phyloP scores from a whole-genome alignment of 2,329 filamentous ascomycete genomes.

The Aspergillus sp. region DNA sequence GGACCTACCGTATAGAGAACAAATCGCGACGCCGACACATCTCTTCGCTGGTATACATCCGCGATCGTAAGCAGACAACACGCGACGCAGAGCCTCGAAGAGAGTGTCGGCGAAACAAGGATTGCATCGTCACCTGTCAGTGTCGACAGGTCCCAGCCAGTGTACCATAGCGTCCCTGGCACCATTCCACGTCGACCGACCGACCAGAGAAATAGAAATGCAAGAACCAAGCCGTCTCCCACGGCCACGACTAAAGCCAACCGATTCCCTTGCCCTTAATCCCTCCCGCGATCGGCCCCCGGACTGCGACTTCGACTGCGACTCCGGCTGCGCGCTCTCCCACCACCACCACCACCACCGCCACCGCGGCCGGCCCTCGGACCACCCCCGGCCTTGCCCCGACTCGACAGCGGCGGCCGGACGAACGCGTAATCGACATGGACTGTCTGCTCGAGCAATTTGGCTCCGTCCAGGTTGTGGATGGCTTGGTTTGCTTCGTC shows the following conservation, averaged over 20 bases:
- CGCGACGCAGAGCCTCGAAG: too few species aligned
- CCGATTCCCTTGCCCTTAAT: constrained; percentile 11
- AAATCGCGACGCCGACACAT: constrained; percentile 20
- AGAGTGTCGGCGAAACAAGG: constrained; percentile 20
- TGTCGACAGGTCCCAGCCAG: not conserved
- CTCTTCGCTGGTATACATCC: constrained; percentile 6
- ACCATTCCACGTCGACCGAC: too few species aligned
- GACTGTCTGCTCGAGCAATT: constrained; percentile 58
- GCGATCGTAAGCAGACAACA: too few species aligned
- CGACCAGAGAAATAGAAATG: too few species aligned
- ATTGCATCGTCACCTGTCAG: not conserved
- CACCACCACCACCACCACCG: constrained; percentile 35
- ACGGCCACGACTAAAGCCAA: too few species aligned
- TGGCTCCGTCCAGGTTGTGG: constrained; percentile 50
- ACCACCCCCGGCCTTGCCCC: constrained; percentile 31
- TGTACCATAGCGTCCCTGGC: too few species aligned
- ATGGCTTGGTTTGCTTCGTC: constrained; percentile 55
- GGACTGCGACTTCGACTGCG: constrained; percentile 39
- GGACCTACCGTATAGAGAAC: constrained; percentile 18
- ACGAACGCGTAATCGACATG: constrained; percentile 58
- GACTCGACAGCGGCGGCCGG: constrained; percentile 44
- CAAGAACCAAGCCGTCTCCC: too few species aligned
- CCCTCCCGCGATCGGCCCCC: constrained; percentile 26
- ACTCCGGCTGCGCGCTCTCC: constrained; percentile 34
- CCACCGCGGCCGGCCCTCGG: too few species aligned